These are phyloP conservation scores for Alternaria burnsii DNA, from an alignment of 2,329 filamentous ascomycete genomes.

Conservation along the genomic window DNA sequence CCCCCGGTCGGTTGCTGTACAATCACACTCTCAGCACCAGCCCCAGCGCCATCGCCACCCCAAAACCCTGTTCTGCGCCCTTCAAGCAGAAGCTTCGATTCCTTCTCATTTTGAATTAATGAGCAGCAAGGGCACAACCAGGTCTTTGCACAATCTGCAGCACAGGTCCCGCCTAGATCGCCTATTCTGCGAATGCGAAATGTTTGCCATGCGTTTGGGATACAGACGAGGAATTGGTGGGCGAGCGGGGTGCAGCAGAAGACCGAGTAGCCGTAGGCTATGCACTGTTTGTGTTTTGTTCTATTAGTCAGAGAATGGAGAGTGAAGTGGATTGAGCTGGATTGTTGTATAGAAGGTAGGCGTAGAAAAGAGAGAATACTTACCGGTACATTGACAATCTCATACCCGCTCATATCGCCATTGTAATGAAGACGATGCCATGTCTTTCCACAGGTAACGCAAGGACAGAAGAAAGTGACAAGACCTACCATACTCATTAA, in stretches of 20 bases:
- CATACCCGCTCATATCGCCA: background rate
- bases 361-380: background rate
- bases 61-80: background rate
- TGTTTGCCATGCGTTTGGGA: constrained; percentile 3
- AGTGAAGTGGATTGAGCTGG: background rate
- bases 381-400: background rate
- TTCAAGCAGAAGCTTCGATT: background rate
- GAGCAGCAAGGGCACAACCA: constrained; percentile 9
- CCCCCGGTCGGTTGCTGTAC: background rate
- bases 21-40: background rate
- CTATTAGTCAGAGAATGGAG: background rate
- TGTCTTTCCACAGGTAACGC: constrained; percentile 11
- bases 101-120: constrained; percentile 6
- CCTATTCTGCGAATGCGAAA: background rate
- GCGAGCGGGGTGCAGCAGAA: constrained; percentile 1
- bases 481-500: background rate
- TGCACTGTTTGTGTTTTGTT: background rate
- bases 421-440: constrained; percentile 5
- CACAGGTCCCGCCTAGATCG: background rate
- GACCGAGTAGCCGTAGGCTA: background rate
- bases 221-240: constrained; percentile 1
- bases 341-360: background rate
- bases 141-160: background rate
- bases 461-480: constrained; percentile 5
- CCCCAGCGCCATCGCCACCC: background rate